Percentiles rank a stretch among this genome's conserved stretches.
These are phyloP conservation scores for Dendrobium huoshanense DNA, from an alignment of 106 monocot species.

Conservation along the genomic window DNA sequence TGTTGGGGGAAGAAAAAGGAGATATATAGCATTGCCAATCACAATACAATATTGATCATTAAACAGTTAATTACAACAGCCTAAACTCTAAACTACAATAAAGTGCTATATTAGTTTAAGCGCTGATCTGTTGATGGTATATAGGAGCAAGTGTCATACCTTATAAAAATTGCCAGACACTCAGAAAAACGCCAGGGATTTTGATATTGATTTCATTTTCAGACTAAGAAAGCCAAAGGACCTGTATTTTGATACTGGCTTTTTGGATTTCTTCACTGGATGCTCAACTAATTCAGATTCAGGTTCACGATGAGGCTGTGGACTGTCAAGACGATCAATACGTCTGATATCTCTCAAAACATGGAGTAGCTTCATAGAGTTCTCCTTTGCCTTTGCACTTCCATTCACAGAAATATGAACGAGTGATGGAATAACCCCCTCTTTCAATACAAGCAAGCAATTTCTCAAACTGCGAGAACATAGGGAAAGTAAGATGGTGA, in stretches of 20 bases:
- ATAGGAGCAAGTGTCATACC: background rate
- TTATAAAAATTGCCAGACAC: background rate
- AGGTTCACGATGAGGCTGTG: conserved; percentile 14
- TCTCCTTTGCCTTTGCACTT: conserved; percentile 32
- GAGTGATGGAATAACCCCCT: conserved; percentile 76
- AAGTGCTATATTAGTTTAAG: background rate
- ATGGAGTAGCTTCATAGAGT: conserved; percentile 47
- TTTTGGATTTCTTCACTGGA: conserved; percentile 5
- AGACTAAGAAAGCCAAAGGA: conserved; percentile 39
- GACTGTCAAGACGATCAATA: conserved; percentile 14
- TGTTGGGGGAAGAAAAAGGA: background rate
- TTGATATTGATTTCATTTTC: conserved; percentile 33
- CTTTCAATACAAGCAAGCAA: conserved; percentile 60
- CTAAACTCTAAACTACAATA: background rate
- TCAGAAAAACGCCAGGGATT: conserved; percentile 24
- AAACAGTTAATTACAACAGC: background rate
- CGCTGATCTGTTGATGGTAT: no score
- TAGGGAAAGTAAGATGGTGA: conserved; percentile 37
- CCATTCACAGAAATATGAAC: conserved; percentile 79
- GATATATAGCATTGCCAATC: background rate
- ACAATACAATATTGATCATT: conserved; percentile 1
- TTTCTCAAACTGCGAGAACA: conserved; percentile 42
- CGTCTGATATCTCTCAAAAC: conserved; percentile 59
- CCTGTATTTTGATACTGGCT: conserved; percentile 14
- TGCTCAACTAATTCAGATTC: conserved; percentile 3